Conservation (phyloP, 2,329 filamentous ascomycete species). For the Penicillium hordei region DNA sequence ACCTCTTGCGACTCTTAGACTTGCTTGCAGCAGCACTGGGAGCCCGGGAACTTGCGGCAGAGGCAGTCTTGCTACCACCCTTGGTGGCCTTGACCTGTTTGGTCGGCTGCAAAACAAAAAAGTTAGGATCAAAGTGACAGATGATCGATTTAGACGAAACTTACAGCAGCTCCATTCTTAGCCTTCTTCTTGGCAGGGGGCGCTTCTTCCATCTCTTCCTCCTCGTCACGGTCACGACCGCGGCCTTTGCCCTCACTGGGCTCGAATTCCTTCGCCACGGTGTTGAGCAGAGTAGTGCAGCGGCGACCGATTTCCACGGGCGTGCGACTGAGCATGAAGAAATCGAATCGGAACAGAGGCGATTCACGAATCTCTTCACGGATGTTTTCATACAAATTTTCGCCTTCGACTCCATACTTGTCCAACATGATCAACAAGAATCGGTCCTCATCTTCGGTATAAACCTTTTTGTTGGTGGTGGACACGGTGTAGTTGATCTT, state of each 20-base stretch:
- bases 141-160: conserved; percentile 29
- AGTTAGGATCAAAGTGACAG: conserved; percentile 6
- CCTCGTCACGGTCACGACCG: conserved; percentile 64
- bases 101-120: conserved; percentile 61
- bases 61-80: conserved; percentile 69
- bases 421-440: conserved; percentile 93
- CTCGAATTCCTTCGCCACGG: conserved; percentile 93
- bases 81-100: conserved; percentile 91
- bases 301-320: conserved; percentile 88
- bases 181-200: conserved; percentile 92
- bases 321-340: conserved; percentile 97
- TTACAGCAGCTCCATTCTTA: conserved; percentile 84
- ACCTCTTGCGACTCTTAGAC: conserved; percentile 53
- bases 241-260: conserved; percentile 72
- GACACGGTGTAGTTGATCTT: conserved; percentile 99
- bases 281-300: conserved; percentile 90
- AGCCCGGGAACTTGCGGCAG: conserved; percentile 75
- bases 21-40: conserved; percentile 71
- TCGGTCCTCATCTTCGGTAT: conserved; percentile 95
- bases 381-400: conserved; percentile 87
- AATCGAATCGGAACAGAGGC: conserved; percentile 95
- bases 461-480: conserved; percentile 99
- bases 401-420: conserved; percentile 85
- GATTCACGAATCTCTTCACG: conserved; percentile 96
- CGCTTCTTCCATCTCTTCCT: conserved; percentile 78